phyloP scores from a whole-genome alignment of 2,329 filamentous ascomycete genomes.

The Aspergillus vadensis region DNA sequence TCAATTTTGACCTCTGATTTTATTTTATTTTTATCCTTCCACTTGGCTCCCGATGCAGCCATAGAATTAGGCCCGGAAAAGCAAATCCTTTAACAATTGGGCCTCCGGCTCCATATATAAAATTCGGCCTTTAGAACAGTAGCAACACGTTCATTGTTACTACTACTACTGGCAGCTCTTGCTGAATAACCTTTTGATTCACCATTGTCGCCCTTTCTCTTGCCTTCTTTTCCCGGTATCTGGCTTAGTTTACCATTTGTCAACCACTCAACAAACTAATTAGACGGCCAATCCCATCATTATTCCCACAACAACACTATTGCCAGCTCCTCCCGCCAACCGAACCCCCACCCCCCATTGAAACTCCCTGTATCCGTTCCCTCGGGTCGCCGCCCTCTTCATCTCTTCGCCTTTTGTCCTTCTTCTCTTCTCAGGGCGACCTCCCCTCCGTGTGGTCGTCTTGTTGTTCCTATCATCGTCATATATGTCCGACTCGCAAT shows the following conservation, averaged over 20 bases:
- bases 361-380: not conserved
- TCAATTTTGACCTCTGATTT: not conserved
- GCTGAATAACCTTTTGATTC: no score
- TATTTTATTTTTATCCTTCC: no score
- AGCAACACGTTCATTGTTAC: not conserved
- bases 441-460: not conserved
- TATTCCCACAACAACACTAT: not conserved
- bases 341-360: no score
- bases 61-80: not conserved
- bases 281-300: no score
- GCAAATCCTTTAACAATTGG: not conserved
- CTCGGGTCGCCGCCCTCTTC: not conserved
- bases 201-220: no score
- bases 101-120: not conserved
- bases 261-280: no score
- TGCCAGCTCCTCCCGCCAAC: not conserved
- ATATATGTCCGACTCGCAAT: slow-evolving; percentile 24
- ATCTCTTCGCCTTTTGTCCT: not conserved
- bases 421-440: not conserved
- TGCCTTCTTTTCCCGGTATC: no score
- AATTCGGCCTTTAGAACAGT: not conserved
- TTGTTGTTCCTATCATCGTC: not conserved
- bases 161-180: no score
- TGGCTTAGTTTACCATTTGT: no score
- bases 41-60: not conserved